Conservation (phyloP, 352 stramenopile species). For the Phytopythium vexans region DNA sequence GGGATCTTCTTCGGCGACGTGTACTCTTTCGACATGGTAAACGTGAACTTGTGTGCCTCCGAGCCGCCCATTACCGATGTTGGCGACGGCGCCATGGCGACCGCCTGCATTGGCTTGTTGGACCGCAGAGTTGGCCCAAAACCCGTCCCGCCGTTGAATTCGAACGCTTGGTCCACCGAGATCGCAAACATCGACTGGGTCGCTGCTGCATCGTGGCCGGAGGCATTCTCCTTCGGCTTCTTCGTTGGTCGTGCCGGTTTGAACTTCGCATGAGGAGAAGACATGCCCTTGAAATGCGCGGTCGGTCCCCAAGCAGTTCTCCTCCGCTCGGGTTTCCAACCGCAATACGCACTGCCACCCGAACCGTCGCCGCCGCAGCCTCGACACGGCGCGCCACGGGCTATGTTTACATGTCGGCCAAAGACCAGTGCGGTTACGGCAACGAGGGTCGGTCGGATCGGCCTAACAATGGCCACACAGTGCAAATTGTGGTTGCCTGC, state of each 20-base stretch:
- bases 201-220: neutral
- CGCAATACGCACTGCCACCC: no score
- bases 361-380: no score
- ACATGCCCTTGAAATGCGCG: neutral
- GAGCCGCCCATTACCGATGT: neutral
- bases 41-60: conserved; percentile 55
- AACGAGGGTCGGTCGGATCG: no score
- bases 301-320: no score
- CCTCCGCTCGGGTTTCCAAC: no score
- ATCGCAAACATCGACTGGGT: conserved; percentile 40
- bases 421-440: no score
- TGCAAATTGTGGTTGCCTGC: no score
- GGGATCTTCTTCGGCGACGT: conserved; percentile 78
- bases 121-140: conserved; percentile 59
- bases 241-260: conserved; percentile 3
- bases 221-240: neutral
- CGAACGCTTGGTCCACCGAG: conserved; percentile 54
- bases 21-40: conserved; percentile 65
- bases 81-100: conserved; percentile 9
- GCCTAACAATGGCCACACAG: no score
- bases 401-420: no score
- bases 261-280: neutral
- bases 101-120: conserved; percentile 49
- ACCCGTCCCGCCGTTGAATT: conserved; percentile 65
- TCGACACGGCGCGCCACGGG: no score